Conservation (phyloP, 129 eudicot genomes). For the Saussurea involucrata region DNA sequence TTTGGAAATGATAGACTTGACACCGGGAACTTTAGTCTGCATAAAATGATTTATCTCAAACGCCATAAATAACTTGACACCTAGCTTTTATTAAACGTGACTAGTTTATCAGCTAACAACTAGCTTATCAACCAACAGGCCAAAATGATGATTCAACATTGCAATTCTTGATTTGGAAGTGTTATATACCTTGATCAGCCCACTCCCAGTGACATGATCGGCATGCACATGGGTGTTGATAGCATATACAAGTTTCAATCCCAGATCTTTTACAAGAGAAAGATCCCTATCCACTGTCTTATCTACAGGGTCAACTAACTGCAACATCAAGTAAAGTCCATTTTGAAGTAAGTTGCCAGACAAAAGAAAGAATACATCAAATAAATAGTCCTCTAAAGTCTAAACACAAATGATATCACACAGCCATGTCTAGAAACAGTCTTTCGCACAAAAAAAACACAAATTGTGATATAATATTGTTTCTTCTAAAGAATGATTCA, state of each 20-base stretch:
- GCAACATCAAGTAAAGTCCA: constrained; percentile 15
- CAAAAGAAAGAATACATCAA: not conserved
- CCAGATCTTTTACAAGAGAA: constrained; percentile 72
- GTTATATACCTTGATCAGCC: constrained; percentile 66
- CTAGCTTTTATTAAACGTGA: not conserved
- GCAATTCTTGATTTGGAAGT: constrained; percentile 5
- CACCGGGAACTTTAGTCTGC: constrained; percentile 86
- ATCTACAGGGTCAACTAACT: constrained; percentile 97
- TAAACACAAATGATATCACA: not conserved
- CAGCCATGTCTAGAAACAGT: not conserved
- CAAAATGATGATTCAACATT: not conserved
- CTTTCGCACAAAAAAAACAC: not conserved
- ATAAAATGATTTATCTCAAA: constrained; percentile 1
- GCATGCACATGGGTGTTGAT: constrained; percentile 98
- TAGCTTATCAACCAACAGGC: not conserved
- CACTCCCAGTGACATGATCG: constrained; percentile 94
- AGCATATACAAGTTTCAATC: constrained; percentile 87
- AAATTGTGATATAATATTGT: not conserved
- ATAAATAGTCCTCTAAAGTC: not conserved
- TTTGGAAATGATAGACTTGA: constrained; percentile 79
- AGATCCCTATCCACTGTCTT: constrained; percentile 87
- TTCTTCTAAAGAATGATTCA: not conserved
- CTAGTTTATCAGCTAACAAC: not conserved
- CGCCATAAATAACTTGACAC: not conserved
- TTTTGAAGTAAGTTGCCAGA: not conserved